Evolutionary conservation across 345 rosid genomes (phyloP).

Genomic region (Acer yangbiense): DNA sequence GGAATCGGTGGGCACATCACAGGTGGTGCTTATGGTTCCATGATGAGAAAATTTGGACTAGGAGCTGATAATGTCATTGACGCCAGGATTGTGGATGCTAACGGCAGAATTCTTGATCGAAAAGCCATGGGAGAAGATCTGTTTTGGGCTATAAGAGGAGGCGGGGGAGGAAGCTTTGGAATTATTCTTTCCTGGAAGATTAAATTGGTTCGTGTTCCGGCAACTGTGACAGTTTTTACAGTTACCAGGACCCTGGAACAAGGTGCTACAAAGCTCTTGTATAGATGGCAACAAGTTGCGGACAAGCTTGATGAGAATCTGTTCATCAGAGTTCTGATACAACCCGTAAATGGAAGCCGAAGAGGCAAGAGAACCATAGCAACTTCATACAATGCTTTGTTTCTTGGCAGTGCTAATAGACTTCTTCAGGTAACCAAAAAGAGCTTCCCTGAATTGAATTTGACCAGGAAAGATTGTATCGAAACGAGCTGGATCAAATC

Average conservation of each 20-base stretch:
- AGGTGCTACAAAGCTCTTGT: conserved; percentile 1
- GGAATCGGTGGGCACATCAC: conserved; percentile 35
- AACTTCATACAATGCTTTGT: conserved; percentile 20
- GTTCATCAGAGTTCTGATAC: conserved; percentile 14
- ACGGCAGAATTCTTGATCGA: conserved; percentile 24
- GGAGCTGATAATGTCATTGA: conserved; percentile 29
- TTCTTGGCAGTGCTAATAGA: background rate
- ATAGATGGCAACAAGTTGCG: conserved; percentile 22
- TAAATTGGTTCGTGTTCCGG: conserved; percentile 22
- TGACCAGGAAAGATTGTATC: conserved; percentile 26
- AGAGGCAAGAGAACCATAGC: conserved; percentile 8
- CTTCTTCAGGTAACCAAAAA: conserved; percentile 21
- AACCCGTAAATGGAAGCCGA: background rate
- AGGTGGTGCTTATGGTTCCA: conserved; percentile 23
- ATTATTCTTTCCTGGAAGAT: conserved; percentile 25
- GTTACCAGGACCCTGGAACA: conserved; percentile 24
- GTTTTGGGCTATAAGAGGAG: conserved; percentile 34
- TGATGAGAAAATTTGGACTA: conserved; percentile 33
- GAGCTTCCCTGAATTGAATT: conserved; percentile 37
- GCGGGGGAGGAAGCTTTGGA: conserved; percentile 30
- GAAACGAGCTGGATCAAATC: conserved; percentile 40
- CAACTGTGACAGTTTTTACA: conserved; percentile 24
- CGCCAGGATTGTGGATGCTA: conserved; percentile 21
- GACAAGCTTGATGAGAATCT: conserved; percentile 8
- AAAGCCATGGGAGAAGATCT: conserved; percentile 28